Base-by-base conservation (phyloP, 805 yeast genomes). In the Yarrowia porcina region DNA sequence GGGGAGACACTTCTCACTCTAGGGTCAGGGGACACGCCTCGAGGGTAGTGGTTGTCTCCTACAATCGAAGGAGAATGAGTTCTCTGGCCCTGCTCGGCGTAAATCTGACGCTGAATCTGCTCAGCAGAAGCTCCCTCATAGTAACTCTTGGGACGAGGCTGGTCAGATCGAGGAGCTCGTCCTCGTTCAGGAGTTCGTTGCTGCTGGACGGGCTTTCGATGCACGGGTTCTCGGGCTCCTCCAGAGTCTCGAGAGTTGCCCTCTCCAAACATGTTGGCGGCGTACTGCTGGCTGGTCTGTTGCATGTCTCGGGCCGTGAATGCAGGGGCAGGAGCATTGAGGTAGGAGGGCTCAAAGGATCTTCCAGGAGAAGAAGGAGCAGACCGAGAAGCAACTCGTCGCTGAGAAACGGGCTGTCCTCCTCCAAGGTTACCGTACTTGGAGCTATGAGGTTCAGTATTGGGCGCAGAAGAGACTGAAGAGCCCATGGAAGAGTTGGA, bases 241-340 rank as follows among this genome's bases (percentile, higher is more conserved):
- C 47, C 47, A 15, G 49, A 41, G 49, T 50, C 61, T 8, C 63
- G 41, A 20, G 63, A 30, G 21, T 47, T 32, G 18, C 36, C 35
- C 21, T 57, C 62, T 10, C 62, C 62, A 42, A 52, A 52, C 59
- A 52, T 52, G 44, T 52, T 52, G 23, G 59, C 44, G 6, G 38
- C n/a, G 45, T 70, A 73, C 50, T 65, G 67, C 60, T 39, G 67
- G 27, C 68, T 69, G 42, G 70, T 72, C 63, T 69, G 76, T 74
- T 66, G 79, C 83, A 70, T 80, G 73, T 27, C 82, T 74, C 60
- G 79, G 12, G 75, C 68, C 3, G 75, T 72, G 42, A 69, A 67
- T 9, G 73, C 74, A 25, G 71, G 72, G 18, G 70, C 66, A 20
- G 75, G 75, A 11, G 74, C 69, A 11, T 64, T 68, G 23, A 72